Conservation (phyloP, 331 rosid species). For the Ulmus americana region DNA sequence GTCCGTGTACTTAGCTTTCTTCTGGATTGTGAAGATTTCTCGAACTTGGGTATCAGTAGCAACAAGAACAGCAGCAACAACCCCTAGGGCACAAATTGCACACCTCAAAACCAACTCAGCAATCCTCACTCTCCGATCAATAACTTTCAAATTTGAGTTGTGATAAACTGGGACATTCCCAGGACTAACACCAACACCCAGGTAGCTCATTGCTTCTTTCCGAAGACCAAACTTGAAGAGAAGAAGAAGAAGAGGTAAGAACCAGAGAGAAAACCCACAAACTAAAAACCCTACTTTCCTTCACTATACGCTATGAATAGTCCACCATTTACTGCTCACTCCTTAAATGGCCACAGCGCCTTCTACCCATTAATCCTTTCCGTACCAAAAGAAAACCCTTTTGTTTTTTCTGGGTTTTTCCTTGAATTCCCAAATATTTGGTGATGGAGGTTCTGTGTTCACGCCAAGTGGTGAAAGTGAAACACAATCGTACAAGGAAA, state of each 20-base stretch:
- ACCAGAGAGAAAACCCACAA: background rate
- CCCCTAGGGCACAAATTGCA: slow-evolving; percentile 50
- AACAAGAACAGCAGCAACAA: slow-evolving; percentile 68
- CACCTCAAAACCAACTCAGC: slow-evolving; percentile 66
- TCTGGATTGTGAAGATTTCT: slow-evolving; percentile 53
- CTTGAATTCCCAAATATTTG: slow-evolving; percentile 19
- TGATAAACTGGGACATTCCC: slow-evolving; percentile 65
- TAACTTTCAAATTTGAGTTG: slow-evolving; percentile 36
- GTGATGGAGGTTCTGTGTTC: slow-evolving; percentile 15
- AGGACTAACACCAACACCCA: slow-evolving; percentile 77
- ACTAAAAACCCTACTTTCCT: background rate
- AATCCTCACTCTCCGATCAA: slow-evolving; percentile 52
- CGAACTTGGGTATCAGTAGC: slow-evolving; percentile 72
- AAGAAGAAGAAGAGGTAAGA: slow-evolving; percentile 4
- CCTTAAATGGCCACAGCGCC: slow-evolving; percentile 26
- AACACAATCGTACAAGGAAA: slow-evolving; percentile 15
- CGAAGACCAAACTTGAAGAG: slow-evolving; percentile 7
- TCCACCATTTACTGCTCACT: slow-evolving; percentile 2
- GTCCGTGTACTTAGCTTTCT: slow-evolving; percentile 65
- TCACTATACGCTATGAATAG: background rate
- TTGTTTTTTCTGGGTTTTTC: background rate
- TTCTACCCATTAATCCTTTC: background rate
- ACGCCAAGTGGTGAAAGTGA: slow-evolving; percentile 48
- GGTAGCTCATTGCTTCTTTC: slow-evolving; percentile 45
- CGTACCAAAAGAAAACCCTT: background rate